Conservation (phyloP, 352 stramenopile genomes). For the Pythium aquatile region DNA sequence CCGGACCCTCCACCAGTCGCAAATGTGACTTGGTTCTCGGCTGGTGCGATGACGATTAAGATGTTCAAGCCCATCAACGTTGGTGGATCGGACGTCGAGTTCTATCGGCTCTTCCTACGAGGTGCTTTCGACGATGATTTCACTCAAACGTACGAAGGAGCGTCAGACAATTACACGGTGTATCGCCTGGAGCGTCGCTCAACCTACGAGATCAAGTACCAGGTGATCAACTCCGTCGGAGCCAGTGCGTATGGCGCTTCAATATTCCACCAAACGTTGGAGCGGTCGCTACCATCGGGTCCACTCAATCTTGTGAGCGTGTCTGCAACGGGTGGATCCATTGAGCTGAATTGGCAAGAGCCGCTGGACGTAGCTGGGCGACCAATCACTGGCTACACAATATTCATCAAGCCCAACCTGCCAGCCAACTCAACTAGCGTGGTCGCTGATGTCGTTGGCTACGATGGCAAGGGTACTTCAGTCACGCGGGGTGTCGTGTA, state of each 20-base stretch:
- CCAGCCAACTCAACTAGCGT: background rate
- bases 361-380: constrained; percentile 53
- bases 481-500: constrained; percentile 16
- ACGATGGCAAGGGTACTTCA: constrained; percentile 37
- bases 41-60: constrained; percentile 48
- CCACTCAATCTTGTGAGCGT: constrained; percentile 32
- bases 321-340: constrained; percentile 39
- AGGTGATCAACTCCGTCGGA: constrained; percentile 46
- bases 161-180: constrained; percentile 22
- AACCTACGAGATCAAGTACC: constrained; percentile 47
- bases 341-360: constrained; percentile 45
- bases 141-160: constrained; percentile 30
- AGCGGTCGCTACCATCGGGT: constrained; percentile 40
- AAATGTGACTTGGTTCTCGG: constrained; percentile 34
- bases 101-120: constrained; percentile 42
- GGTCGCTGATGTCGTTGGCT: constrained; percentile 30
- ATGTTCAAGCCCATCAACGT: constrained; percentile 55
- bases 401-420: constrained; percentile 31
- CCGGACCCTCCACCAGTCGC: constrained; percentile 39
- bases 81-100: constrained; percentile 41
- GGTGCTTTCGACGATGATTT: constrained; percentile 28
- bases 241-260: constrained; percentile 35
- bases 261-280: constrained; percentile 31
- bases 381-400: constrained; percentile 42
- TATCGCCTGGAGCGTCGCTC: constrained; percentile 37